Evolutionary conservation across 768 basidiomycete species (phyloP).

Genomic region (Lactifluus volemus): DNA sequence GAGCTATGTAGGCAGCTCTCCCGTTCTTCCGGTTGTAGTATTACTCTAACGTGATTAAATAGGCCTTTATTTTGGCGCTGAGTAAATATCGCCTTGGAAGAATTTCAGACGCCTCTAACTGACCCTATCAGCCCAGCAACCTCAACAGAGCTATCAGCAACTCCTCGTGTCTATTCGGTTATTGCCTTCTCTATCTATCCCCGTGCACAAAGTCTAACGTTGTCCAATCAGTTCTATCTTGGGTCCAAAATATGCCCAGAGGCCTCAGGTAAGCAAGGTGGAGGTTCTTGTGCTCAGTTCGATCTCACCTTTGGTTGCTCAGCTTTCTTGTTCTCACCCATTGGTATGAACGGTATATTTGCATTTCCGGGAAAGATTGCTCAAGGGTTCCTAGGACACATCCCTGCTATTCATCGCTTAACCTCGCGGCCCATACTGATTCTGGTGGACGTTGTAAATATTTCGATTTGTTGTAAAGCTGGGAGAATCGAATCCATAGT

Average conservation of each 20-base stretch:
- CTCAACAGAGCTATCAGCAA: conserved; percentile 56
- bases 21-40: too few relatives aligned
- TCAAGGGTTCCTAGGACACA: conserved; percentile 23
- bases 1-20: conserved; percentile 50
- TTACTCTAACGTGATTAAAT: neutral
- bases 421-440: neutral
- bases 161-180: conserved; percentile 51
- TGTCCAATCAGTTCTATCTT: conserved; percentile 38
- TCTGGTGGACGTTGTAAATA: neutral
- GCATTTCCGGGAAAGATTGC: neutral
- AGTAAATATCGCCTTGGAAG: conserved; percentile 29
- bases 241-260: conserved; percentile 56
- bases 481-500: neutral
- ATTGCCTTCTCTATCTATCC: conserved; percentile 1
- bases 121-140: conserved; percentile 33
- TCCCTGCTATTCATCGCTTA: conserved; percentile 27
- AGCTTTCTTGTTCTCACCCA: conserved; percentile 63
- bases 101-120: neutral
- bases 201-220: neutral
- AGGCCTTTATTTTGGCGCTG: conserved; percentile 57
- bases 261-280: conserved; percentile 36
- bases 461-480: neutral
- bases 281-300: neutral
- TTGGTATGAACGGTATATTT: conserved; percentile 35
- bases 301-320: neutral